phyloP scores from a whole-genome alignment of 2,329 filamentous ascomycete species.

The Trichoderma guizhouense region DNA sequence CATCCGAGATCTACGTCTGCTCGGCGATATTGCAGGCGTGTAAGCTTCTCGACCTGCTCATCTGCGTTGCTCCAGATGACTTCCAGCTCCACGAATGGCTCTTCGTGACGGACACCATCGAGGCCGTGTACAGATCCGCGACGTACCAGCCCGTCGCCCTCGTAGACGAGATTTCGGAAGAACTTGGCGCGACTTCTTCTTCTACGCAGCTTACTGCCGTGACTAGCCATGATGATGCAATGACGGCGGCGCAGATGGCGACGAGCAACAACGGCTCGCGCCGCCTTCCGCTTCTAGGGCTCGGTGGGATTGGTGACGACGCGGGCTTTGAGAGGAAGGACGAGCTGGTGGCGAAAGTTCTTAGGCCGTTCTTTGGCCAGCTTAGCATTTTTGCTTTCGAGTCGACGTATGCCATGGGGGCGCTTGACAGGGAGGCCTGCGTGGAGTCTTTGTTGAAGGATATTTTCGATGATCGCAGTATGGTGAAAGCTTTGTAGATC shows the following conservation, averaged over 20 bases:
- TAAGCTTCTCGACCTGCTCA: slow-evolving; percentile 86
- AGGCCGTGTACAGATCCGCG: slow-evolving; percentile 81
- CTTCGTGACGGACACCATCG: slow-evolving; percentile 94
- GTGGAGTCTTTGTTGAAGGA: slow-evolving; percentile 64
- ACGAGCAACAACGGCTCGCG: slow-evolving; percentile 35
- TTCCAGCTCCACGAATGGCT: slow-evolving; percentile 99
- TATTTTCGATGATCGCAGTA: slow-evolving; percentile 73
- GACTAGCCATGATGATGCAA: slow-evolving; percentile 32
- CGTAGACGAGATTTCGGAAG: slow-evolving; percentile 79
- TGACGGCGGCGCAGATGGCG: slow-evolving; percentile 34
- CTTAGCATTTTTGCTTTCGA: slow-evolving; percentile 93
- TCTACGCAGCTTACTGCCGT: slow-evolving; percentile 28
- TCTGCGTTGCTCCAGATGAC: slow-evolving; percentile 84
- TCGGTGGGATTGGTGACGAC: slow-evolving; percentile 53
- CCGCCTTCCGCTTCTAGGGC: slow-evolving; percentile 49
- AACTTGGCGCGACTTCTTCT: slow-evolving; percentile 52
- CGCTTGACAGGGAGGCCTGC: slow-evolving; percentile 63
- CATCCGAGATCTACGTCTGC: slow-evolving; percentile 72
- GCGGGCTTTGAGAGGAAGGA: slow-evolving; percentile 58
- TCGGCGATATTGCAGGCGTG: slow-evolving; percentile 81
- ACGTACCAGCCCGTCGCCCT: slow-evolving; percentile 69
- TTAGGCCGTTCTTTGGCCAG: slow-evolving; percentile 86
- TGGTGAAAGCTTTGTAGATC: slow-evolving; percentile 56
- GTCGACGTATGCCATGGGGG: slow-evolving; percentile 81
- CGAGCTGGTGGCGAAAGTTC: slow-evolving; percentile 70